These are phyloP conservation scores for Salix udensis DNA, from an alignment of 345 rosid species.

Conservation along the genomic window DNA sequence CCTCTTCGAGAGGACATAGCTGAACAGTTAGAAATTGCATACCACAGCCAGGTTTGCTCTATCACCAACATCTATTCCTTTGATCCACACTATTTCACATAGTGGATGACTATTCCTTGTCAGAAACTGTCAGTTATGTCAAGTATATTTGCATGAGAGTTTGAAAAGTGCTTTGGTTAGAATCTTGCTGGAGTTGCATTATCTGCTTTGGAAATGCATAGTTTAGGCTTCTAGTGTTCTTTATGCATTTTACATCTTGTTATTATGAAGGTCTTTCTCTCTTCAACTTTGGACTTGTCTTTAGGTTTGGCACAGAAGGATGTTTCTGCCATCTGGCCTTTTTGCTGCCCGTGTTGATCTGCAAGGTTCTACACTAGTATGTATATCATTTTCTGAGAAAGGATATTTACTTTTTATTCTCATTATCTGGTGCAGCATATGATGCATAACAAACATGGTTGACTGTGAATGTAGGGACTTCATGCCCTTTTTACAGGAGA, in stretches of 20 bases:
- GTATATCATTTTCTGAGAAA: slow-evolving; percentile 21
- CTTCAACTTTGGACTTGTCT: slow-evolving; percentile 17
- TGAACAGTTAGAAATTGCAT: slow-evolving; percentile 87
- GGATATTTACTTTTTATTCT: background rate
- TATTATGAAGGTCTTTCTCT: background rate
- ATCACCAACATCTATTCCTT: background rate
- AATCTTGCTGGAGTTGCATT: background rate
- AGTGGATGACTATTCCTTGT: background rate
- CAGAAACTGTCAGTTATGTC: background rate
- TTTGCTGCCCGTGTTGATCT: slow-evolving; percentile 96
- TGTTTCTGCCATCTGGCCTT: slow-evolving; percentile 85
- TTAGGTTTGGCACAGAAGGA: slow-evolving; percentile 95
- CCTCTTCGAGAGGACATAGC: slow-evolving; percentile 90
- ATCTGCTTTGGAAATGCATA: slow-evolving; percentile 1
- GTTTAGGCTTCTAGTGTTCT: background rate
- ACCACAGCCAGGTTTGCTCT: slow-evolving; percentile 58
- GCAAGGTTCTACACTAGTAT: slow-evolving; percentile 79
- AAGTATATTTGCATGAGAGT: background rate
- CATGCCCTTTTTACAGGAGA: slow-evolving; percentile 92
- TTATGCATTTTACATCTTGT: background rate
- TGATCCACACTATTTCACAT: background rate
- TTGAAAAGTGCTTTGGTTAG: background rate
- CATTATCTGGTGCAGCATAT: slow-evolving; percentile 9
- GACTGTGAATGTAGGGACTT: slow-evolving; percentile 59
- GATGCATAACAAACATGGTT: slow-evolving; percentile 9